Evolutionary conservation across 1,284 basidiomycete species (phyloP), one percentile per base, ranked within the genome.

Genomic region (Cryptococcus deneoformans): DNA sequence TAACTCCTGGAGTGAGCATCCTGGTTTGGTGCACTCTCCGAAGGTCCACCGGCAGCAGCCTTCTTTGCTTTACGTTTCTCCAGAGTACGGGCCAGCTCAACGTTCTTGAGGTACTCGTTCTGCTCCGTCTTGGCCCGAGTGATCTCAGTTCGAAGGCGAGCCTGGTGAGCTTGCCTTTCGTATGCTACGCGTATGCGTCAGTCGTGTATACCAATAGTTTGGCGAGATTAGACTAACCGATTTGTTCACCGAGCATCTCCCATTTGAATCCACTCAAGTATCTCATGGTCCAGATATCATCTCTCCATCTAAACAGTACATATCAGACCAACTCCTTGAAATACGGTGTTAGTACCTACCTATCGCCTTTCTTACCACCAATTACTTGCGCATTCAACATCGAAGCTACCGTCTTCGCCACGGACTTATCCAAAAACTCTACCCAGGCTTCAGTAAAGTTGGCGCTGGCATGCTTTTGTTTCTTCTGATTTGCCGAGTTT

Each of bases 231-330:
- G 11, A 83, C 92, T 76, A 73, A 94, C 94, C 92, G 71, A 99
- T 88, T 83, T 98, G 95, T 77, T 98, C 96, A 9, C 92, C 94
- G 60, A 99, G 82, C 94, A 97, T 97, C 76, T 89, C 88, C 96
- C 96, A 99, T 75, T 96, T 98, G 83, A 98, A 99, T 63, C 87
- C 90, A 6, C 92, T 92, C 52, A 99, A 81, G 73, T 99, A 99
- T 75, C 94, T 95, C 92, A 99, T 96, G 46, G 96, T 98, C 96
- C 96, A 99, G 6, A 99, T 87, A 64, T 99, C 94, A 71, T 99
- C 93, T 70, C 91, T 83, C 90, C 92, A 98, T 58, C 90, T 82
- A 6, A 8, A 11, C 10, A 35, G 16, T 85, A 16, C 4, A 14
- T 7, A 46, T 52, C 38, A 52, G 49, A 24, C 9, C 14, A 29